These are phyloP conservation scores for Nitzschia sp. DNA, from an alignment of 108 stramenopile genomes.

Conservation along the genomic window DNA sequence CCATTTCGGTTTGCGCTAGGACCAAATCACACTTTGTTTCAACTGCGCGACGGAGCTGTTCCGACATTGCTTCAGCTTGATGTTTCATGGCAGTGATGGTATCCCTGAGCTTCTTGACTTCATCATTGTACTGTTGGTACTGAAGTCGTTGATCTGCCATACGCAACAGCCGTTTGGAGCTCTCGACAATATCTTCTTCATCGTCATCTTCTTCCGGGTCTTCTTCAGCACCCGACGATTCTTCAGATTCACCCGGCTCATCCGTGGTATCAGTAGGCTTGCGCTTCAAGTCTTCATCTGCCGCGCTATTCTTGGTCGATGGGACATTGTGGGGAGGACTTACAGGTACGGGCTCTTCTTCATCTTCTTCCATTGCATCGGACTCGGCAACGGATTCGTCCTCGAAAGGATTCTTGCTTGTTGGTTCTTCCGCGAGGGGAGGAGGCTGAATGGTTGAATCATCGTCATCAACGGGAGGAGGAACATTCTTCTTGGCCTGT, in stretches of 20 bases:
- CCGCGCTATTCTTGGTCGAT: too few species aligned
- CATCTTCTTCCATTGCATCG: slow-evolving; percentile 5
- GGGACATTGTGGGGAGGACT: too few species aligned
- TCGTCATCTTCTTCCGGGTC: slow-evolving; percentile 10
- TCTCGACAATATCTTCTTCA: slow-evolving; percentile 29
- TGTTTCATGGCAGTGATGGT: slow-evolving; percentile 39
- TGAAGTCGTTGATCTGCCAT: slow-evolving; percentile 38
- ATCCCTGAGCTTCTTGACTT: slow-evolving; percentile 34
- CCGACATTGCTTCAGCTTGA: slow-evolving; percentile 43
- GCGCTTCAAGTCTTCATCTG: slow-evolving; percentile 3
- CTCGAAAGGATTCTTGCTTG: slow-evolving; percentile 2
- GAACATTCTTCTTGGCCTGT: too few species aligned
- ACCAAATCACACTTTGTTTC: slow-evolving; percentile 58
- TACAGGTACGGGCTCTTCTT: slow-evolving; percentile 22
- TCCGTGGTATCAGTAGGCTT: slow-evolving; percentile 2
- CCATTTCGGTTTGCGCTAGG: slow-evolving; percentile 56
- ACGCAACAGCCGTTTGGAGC: slow-evolving; percentile 36
- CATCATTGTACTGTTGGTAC: slow-evolving; percentile 44
- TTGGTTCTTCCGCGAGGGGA: too few species aligned
- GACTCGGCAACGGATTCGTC: slow-evolving; percentile 20
- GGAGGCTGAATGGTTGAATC: too few species aligned
- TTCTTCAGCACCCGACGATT: neutral
- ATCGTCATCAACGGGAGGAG: too few species aligned
- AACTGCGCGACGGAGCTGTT: slow-evolving; percentile 52
- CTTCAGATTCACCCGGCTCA: slow-evolving; percentile 10